Evolutionary conservation across 2,329 filamentous ascomycete species (phyloP).

Genomic region (Fulvia fulva): DNA sequence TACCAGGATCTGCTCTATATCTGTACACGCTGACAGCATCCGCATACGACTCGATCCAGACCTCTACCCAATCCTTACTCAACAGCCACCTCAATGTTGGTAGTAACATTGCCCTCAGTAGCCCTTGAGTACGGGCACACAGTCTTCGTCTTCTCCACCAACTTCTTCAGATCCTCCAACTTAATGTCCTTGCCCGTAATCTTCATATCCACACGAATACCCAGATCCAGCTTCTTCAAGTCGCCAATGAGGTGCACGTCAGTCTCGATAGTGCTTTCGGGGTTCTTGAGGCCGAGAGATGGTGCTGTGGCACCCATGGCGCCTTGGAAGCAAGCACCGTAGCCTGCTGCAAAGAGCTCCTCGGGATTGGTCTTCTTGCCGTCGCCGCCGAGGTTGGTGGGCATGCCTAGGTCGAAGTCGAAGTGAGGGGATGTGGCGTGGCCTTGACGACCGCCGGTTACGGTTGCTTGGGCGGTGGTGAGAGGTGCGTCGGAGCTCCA

Average conservation of each 20-base stretch:
- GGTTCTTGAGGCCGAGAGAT: slow-evolving; percentile 41
- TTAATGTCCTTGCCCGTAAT: slow-evolving; percentile 34
- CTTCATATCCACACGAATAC: slow-evolving; percentile 43
- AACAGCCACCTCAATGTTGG: slow-evolving; percentile 11
- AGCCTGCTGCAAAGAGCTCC: slow-evolving; percentile 48
- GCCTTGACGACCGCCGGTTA: slow-evolving; percentile 19
- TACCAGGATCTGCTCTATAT: too few relatives aligned
- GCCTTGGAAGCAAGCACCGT: slow-evolving; percentile 47
- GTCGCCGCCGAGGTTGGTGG: slow-evolving; percentile 17
- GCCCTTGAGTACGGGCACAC: slow-evolving; percentile 36
- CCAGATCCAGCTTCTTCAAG: slow-evolving; percentile 45
- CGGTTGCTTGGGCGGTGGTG: slow-evolving; percentile 14
- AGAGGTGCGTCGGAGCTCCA: slow-evolving; percentile 9
- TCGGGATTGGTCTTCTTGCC: slow-evolving; percentile 42
- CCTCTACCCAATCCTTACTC: neutral
- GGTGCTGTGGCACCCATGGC: slow-evolving; percentile 45
- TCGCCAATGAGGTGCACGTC: slow-evolving; percentile 45
- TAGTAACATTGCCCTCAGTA: slow-evolving; percentile 34
- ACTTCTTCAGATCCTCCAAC: slow-evolving; percentile 34
- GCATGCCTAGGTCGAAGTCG: slow-evolving; percentile 15
- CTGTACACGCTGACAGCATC: neutral
- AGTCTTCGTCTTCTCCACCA: slow-evolving; percentile 34
- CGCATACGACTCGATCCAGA: neutral
- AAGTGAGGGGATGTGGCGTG: slow-evolving; percentile 13
- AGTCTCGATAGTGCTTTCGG: slow-evolving; percentile 38